Base-by-base conservation (phyloP, 768 basidiomycete genomes). In the Termitomyces sp. region DNA sequence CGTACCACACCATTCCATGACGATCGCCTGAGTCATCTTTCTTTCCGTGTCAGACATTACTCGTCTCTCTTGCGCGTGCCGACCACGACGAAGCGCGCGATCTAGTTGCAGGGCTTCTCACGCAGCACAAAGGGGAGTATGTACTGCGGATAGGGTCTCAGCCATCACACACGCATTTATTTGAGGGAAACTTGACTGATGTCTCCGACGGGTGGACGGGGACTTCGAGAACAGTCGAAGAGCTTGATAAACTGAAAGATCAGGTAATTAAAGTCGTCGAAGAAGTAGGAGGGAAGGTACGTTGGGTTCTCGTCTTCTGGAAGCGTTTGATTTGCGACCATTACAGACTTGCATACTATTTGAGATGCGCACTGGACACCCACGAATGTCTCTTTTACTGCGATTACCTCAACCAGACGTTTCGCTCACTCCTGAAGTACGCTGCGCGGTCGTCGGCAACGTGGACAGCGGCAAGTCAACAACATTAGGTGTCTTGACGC, bases 371-470 rank as follows among this genome's bases (percentile, higher is more conserved):
- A 70, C 70, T 8, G 71, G 67, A 3, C 78, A 81, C 65, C 79
- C 85, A 34, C 78, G 88, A 55, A 73, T 76, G 24, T 75, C 82
- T 11, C 68, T 89, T 17, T 71, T 93, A 26, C 68, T 93, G 54
- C 82, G 91, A 57, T 69, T 93, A 56, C 91, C 89, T 55, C 87
- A 90, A 40, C 81, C 81, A 4, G 86, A 77, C 63, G 84, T 92
- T 2, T 82, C 88, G 21, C 70, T 83, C 38, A 89, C 86, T n/a
- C 87, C 90, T 7, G 96, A 99, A 71, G 93, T 97, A 1, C 82
- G 97, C 32, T 93, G 94, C 62, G 95, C 96, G 0, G 94, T 97
- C 2, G 92, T 98, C 5, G 97, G 97, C 3, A 98, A 97, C 65
- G 92, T 94, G 28, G 88, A 91, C 65, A 89, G 90, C 53, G 96